A percentile compares a stretch with the other conserved stretches of the same genome.
These are phyloP conservation scores for Apophysomyces trapeziformis DNA, from an alignment of 371 early-diverging fungal genomes.

Conservation along the genomic window DNA sequence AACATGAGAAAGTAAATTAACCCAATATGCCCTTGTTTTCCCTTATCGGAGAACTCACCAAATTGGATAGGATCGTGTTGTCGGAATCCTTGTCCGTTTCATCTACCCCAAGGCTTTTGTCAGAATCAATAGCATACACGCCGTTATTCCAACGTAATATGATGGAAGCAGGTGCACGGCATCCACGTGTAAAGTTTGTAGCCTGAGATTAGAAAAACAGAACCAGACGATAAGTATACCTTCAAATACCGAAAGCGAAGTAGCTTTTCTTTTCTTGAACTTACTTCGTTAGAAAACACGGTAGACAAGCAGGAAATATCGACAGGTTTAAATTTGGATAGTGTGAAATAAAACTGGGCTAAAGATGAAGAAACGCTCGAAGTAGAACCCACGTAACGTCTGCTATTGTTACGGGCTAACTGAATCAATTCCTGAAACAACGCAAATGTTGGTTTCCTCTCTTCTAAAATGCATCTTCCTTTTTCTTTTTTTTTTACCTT, in stretches of 20 bases:
- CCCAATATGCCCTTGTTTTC: not conserved
- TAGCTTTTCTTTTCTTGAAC: not conserved
- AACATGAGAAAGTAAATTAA: not conserved
- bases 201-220: conserved; percentile 32
- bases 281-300: conserved; percentile 62
- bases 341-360: conserved; percentile 78
- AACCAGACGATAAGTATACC: too few relatives aligned
- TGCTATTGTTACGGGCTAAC: conserved; percentile 48
- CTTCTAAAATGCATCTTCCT: conserved; percentile 27
- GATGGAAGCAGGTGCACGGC: conserved; percentile 66
- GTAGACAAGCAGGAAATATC: conserved; percentile 66
- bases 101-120: conserved; percentile 73
- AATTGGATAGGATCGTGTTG: conserved; percentile 63
- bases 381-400: conserved; percentile 83
- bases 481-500: conserved; percentile 59
- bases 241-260: not conserved
- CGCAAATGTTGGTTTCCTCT: not conserved
- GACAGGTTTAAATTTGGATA: conserved; percentile 71
- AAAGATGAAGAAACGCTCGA: conserved; percentile 84
- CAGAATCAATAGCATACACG: conserved; percentile 83
- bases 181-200: conserved; percentile 58
- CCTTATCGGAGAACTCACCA: conserved; percentile 48
- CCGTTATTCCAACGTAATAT: conserved; percentile 71
- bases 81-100: conserved; percentile 77
- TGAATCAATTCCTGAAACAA: conserved; percentile 43